A percentile compares a stretch with the other conserved stretches of the same genome.
phyloP scores from a whole-genome alignment of 805 yeast genomes.

The Metschnikowia borealis region DNA sequence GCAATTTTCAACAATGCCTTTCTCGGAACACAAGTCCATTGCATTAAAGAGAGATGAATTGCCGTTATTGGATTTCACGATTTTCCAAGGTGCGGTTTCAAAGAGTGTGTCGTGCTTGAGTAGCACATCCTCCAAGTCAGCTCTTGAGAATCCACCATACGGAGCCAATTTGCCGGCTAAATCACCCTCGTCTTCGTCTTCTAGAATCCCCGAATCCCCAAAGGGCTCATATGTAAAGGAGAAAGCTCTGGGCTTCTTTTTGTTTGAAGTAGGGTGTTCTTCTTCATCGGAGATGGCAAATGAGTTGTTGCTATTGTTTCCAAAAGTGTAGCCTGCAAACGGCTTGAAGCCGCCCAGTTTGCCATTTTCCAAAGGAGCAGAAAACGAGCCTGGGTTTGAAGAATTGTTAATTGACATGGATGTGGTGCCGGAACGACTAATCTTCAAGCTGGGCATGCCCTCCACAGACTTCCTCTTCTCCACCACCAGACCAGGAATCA shows the following conservation, averaged over 20 bases:
- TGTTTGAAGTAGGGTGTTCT: constrained; percentile 11
- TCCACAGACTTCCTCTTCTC: constrained; percentile 33
- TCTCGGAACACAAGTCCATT: constrained; percentile 51
- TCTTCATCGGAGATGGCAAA: constrained; percentile 30
- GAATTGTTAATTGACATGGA: constrained; percentile 17
- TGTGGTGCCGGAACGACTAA: constrained; percentile 25
- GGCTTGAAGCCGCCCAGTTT: constrained; percentile 9
- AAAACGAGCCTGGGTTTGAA: constrained; percentile 8
- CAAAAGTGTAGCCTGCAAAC: constrained; percentile 18
- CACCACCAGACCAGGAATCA: constrained; percentile 29
- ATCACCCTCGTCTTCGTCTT: constrained; percentile 14
- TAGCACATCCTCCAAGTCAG: constrained; percentile 48
- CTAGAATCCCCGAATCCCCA: constrained; percentile 10
- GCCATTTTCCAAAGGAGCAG: constrained; percentile 2
- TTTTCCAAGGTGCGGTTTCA: constrained; percentile 66
- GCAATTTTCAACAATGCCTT: constrained; percentile 31
- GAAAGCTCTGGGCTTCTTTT: constrained; percentile 1
- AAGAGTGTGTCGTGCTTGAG: constrained; percentile 42
- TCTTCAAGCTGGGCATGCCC: constrained; percentile 35
- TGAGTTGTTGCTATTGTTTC: constrained; percentile 27
- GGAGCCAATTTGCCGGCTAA: constrained; percentile 43
- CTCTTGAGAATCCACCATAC: constrained; percentile 72
- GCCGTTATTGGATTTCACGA: constrained; percentile 67
- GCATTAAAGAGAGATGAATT: constrained; percentile 90
- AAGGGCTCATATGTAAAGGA: constrained; percentile 12